Evolutionary conservation across 345 rosid genomes (phyloP), one percentile per base, ranked within the genome.

Genomic region (Acer negundo): DNA sequence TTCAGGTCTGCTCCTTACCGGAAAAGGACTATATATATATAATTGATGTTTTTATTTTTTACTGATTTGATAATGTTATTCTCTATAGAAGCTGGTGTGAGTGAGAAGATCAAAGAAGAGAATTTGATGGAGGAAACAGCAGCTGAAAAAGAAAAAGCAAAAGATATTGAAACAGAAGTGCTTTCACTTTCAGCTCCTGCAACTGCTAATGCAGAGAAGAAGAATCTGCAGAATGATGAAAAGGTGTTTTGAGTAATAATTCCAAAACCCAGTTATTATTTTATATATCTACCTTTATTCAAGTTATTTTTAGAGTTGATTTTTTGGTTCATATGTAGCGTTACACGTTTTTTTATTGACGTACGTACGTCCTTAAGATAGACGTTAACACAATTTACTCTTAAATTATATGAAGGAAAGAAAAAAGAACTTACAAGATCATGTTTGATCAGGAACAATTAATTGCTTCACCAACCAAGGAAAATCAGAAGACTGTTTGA

Each of bases 401-500:
- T 16, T 22, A 35, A 7, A 42, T 24, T 31, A n/a, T 23, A 23
- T 7, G 9, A 5, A 56, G n/a, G n/a, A 56, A n/a, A 35, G 4
- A 35, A 35, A 35, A 35, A 28, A 26, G n/a, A n/a, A 31, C 20
- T 49, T 9, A 23, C 44, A 15, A 38, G 11, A 5, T 62, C 15
- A 15, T 38, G 20, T 38, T 71, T 78, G 38, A 70, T 77, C 77
- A 82, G 79, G 79, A 75, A 15, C 74, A 73, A 19, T 31, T n/a
- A 61, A 67, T 19, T 10, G 77, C 56, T 59, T 42, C 72, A 20
- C 62, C 80, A 17, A 56, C 55, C 67, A 42, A 69, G 28, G 73
- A 62, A 49, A 1, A 19, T 35, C 38, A 35, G 80, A 67, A 78
- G 65, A 31, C 63, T 31, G 15, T 28, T 6, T 78, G 70, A 66